Evolutionary conservation across 192 early-diverging fungal species (phyloP).

Genomic region (Jimgerdemannia lactiflua): DNA sequence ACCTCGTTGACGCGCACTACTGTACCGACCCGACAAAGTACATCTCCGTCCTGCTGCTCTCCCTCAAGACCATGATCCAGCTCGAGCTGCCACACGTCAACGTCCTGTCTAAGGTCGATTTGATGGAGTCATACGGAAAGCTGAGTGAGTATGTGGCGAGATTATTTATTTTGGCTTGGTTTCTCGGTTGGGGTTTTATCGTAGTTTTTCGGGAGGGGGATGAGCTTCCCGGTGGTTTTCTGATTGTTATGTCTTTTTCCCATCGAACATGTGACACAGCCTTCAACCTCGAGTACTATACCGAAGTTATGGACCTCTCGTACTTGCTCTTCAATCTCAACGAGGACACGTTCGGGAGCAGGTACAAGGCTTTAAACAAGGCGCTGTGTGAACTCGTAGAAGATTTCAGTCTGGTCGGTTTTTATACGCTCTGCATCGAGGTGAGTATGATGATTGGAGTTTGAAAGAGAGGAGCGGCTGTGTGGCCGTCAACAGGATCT

Average conservation of each 20-base stretch:
- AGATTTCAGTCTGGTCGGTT: slow-evolving; percentile 90
- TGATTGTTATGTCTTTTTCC: slow-evolving; percentile 4
- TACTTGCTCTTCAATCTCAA: slow-evolving; percentile 81
- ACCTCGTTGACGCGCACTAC: slow-evolving; percentile 91
- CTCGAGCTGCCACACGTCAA: slow-evolving; percentile 96
- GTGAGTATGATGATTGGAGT: slow-evolving; percentile 5
- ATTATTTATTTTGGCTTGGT: neutral
- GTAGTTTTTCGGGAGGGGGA: neutral
- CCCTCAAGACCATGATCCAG: slow-evolving; percentile 91
- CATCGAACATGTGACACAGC: slow-evolving; percentile 29
- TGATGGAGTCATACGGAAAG: slow-evolving; percentile 78
- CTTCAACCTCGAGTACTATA: slow-evolving; percentile 94
- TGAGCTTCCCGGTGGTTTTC: neutral
- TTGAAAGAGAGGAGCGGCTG: neutral
- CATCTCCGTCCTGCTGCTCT: slow-evolving; percentile 87
- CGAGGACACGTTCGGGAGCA: slow-evolving; percentile 59
- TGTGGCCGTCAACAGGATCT: no score
- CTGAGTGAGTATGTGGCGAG: slow-evolving; percentile 32
- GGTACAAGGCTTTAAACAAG: slow-evolving; percentile 71
- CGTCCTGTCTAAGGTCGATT: slow-evolving; percentile 94
- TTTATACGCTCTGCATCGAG: slow-evolving; percentile 76
- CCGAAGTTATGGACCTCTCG: slow-evolving; percentile 86
- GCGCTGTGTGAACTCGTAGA: slow-evolving; percentile 90
- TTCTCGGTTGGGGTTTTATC: neutral
- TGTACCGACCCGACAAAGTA: slow-evolving; percentile 91